Percentiles rank a stretch among this genome's conserved stretches.
Conservation (phyloP, 2,329 filamentous ascomycete species). For the Phaeophleospora eucalypticola region DNA sequence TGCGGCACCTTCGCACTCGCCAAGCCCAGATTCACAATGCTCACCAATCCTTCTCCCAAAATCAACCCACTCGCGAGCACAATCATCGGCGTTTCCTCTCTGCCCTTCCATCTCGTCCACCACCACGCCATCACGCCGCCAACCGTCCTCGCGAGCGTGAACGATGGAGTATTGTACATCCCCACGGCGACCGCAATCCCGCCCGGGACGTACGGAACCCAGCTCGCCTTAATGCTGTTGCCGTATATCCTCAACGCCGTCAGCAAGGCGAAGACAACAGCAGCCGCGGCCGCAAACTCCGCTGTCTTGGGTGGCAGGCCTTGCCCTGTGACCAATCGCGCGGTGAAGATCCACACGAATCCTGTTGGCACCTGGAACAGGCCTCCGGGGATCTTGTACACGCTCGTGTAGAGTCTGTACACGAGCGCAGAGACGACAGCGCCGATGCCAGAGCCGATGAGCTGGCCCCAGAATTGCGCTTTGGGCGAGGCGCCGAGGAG, state of each 20-base stretch:
- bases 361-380: conserved; percentile 92
- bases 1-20: conserved; percentile 75
- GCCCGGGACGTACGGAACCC: conserved; percentile 76
- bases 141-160: conserved; percentile 81
- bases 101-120: conserved; percentile 58
- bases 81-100: conserved; percentile 71
- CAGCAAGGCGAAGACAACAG: conserved; percentile 64
- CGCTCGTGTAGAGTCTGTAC: conserved; percentile 83
- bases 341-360: conserved; percentile 97
- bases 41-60: conserved; percentile 84
- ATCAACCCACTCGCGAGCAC: conserved; percentile 89
- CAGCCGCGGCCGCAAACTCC: conserved; percentile 74
- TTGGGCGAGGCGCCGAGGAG: conserved; percentile 86
- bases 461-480: conserved; percentile 94
- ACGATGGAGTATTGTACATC: conserved; percentile 97
- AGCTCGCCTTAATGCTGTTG: conserved; percentile 45
- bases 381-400: conserved; percentile 83
- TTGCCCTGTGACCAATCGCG: conserved; percentile 83
- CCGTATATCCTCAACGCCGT: conserved; percentile 66
- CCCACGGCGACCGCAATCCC: conserved; percentile 95
- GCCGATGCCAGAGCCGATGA: conserved; percentile 82
- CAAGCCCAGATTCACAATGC: conserved; percentile 81
- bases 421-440: conserved; percentile 81
- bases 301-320: conserved; percentile 80
- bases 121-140: conserved; percentile 76